Evolutionary conservation across 192 early-diverging fungal species (phyloP).

Genomic region (Blastocladiella britannica): DNA sequence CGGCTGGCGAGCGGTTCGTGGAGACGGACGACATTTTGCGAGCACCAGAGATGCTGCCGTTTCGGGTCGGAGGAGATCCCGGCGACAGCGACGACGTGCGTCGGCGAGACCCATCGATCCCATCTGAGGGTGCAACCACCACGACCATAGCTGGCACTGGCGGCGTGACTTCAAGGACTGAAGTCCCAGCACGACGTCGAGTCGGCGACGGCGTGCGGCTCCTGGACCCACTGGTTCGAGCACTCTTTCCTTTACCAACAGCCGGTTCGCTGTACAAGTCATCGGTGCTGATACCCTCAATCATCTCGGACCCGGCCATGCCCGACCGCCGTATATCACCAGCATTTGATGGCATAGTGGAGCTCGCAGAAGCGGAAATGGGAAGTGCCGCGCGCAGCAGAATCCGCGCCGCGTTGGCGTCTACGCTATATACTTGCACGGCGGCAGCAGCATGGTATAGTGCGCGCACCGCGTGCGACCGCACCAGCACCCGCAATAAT

Average conservation of each 20-base stretch:
- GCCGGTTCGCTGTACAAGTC: not conserved
- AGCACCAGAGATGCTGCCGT: not conserved
- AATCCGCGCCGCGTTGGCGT: not conserved
- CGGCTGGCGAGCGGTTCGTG: not conserved
- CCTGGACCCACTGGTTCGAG: not conserved
- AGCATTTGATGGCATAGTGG: too few species aligned
- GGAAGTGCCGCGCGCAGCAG: too few species aligned
- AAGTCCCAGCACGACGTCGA: too few species aligned
- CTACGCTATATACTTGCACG: not conserved
- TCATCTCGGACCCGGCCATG: not conserved
- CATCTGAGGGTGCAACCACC: too few species aligned
- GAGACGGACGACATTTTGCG: not conserved
- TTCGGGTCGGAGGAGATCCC: too few species aligned
- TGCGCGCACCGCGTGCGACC: not conserved
- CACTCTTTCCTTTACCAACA: not conserved
- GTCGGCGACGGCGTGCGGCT: too few species aligned
- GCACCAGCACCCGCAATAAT: not conserved
- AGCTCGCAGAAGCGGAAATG: too few species aligned
- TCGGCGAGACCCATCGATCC: too few species aligned
- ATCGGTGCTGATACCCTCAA: not conserved
- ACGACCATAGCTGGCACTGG: too few species aligned
- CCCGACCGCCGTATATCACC: too few species aligned
- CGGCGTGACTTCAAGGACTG: too few species aligned
- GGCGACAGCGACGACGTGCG: too few species aligned
- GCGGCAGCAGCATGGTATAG: not conserved